phyloP scores from a whole-genome alignment of 75 land plant genomes.

The Pinus albicaulis region DNA sequence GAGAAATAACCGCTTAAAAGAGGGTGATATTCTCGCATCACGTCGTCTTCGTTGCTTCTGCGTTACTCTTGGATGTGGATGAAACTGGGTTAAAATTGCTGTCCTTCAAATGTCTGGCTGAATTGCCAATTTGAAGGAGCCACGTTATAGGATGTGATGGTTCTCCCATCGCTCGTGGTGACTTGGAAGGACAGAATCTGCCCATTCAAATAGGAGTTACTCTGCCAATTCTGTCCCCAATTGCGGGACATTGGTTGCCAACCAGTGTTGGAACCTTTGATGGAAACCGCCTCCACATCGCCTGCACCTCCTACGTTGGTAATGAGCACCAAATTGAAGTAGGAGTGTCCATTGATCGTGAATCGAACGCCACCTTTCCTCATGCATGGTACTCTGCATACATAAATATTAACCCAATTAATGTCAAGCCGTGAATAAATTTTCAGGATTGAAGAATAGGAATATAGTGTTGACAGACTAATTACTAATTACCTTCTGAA shows the following conservation, averaged over 20 bases:
- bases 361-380: conserved; percentile 22
- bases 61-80: no score
- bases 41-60: no score
- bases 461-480: background rate
- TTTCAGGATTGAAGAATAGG: background rate
- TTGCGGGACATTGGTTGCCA: conserved; percentile 26
- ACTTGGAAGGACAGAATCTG: conserved; percentile 34
- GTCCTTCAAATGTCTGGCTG: conserved; percentile 21
- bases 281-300: conserved; percentile 12
- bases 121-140: conserved; percentile 30
- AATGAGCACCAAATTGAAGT: conserved; percentile 31
- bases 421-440: background rate
- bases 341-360: conserved; percentile 25
- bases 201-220: conserved; percentile 13
- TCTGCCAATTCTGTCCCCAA: conserved; percentile 36
- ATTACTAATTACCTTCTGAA: conserved; percentile 14
- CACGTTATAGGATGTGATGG: conserved; percentile 11
- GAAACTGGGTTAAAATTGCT: background rate
- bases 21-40: no score
- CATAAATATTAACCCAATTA: background rate
- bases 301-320: conserved; percentile 31
- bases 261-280: conserved; percentile 19
- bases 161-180: conserved; percentile 18
- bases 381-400: conserved; percentile 14
- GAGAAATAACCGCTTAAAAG: no score